Conservation (phyloP, 2,329 filamentous ascomycete species). For the Elsinoe australis region DNA sequence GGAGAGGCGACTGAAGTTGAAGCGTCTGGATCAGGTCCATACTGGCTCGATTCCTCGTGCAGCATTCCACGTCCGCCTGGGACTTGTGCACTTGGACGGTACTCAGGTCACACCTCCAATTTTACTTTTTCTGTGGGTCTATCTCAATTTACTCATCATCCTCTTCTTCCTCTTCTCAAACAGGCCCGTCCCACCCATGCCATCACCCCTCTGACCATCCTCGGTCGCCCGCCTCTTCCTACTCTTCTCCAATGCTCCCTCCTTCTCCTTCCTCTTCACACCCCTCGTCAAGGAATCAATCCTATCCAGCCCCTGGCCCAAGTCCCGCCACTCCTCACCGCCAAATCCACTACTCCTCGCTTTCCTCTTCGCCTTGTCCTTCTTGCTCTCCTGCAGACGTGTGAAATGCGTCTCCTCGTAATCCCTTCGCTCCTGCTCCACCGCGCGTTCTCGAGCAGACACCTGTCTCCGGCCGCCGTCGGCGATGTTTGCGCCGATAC, state of each 20-base stretch:
- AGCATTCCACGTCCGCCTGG: no score
- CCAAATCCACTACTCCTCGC: slow-evolving; percentile 57
- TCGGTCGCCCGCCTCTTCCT: slow-evolving; percentile 70
- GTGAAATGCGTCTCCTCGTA: slow-evolving; percentile 94
- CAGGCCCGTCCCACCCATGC: slow-evolving; percentile 58
- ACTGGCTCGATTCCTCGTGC: no score
- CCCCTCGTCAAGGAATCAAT: slow-evolving; percentile 71
- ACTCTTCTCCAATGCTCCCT: slow-evolving; percentile 68
- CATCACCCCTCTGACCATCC: slow-evolving; percentile 63
- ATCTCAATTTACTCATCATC: slow-evolving; percentile 35
- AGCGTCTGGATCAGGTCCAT: no score
- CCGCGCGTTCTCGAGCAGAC: slow-evolving; percentile 65
- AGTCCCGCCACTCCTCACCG: slow-evolving; percentile 84
- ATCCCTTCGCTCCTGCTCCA: slow-evolving; percentile 68
- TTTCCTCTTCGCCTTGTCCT: slow-evolving; percentile 61
- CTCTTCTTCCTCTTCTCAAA: slow-evolving; percentile 64
- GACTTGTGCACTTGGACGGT: no score
- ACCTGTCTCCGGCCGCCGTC: slow-evolving; percentile 71
- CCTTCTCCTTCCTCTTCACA: slow-evolving; percentile 49
- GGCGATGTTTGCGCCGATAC: slow-evolving; percentile 79
- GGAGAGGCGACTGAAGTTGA: no score
- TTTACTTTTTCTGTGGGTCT: no score
- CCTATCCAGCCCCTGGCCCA: slow-evolving; percentile 78
- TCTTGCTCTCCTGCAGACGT: slow-evolving; percentile 80
- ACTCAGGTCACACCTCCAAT: no score